Evolutionary conservation across 2,329 filamentous ascomycete species (phyloP).

Genomic region (Periconia macrospinosa): DNA sequence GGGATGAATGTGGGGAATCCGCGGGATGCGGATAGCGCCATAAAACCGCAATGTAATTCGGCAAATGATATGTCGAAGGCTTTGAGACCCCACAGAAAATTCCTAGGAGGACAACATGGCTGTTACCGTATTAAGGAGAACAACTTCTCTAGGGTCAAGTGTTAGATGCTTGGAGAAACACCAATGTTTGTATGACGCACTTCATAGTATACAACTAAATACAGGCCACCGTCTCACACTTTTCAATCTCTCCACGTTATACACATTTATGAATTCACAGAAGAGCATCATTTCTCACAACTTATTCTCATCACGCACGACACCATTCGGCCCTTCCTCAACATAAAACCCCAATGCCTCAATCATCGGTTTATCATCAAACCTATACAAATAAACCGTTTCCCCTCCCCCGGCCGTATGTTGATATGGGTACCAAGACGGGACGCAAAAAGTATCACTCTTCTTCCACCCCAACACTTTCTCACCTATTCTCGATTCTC

Average conservation of each 20-base stretch:
- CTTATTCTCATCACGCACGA: neutral
- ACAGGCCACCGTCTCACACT: no score
- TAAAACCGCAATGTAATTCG: slow-evolving; percentile 2
- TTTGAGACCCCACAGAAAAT: neutral
- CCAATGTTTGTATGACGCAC: no score
- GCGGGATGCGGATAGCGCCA: slow-evolving; percentile 2
- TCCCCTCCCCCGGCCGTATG: slow-evolving; percentile 45
- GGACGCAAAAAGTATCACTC: slow-evolving; percentile 60
- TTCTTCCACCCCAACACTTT: slow-evolving; percentile 48
- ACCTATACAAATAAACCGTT: slow-evolving; percentile 55
- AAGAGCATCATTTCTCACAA: neutral
- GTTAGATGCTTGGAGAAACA: no score
- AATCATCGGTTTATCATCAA: slow-evolving; percentile 60
- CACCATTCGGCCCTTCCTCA: slow-evolving; percentile 38
- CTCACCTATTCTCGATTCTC: slow-evolving; percentile 46
- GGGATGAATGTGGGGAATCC: slow-evolving; percentile 4
- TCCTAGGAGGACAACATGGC: neutral
- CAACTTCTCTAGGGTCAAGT: no score
- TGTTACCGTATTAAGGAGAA: neutral
- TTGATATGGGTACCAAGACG: slow-evolving; percentile 55
- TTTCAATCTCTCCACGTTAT: slow-evolving; percentile 17
- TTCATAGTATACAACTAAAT: no score
- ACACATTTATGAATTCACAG: slow-evolving; percentile 42
- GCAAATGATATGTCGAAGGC: slow-evolving; percentile 4
- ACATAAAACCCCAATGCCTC: slow-evolving; percentile 55